phyloP scores from a whole-genome alignment of 176 grass and related monocot species.

The Zoysia japonica region DNA sequence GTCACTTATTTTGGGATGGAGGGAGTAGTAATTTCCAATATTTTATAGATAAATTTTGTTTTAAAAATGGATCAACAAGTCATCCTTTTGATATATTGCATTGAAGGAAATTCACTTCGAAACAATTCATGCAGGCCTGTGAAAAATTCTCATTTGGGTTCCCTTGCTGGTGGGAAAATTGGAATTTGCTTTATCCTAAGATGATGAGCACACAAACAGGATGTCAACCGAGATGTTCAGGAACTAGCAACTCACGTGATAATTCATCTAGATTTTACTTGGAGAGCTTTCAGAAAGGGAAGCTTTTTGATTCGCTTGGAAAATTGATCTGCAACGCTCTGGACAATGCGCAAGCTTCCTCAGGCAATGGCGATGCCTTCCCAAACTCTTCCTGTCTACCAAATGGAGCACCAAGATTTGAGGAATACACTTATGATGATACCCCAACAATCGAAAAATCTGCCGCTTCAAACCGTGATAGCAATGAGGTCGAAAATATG shows the following conservation, averaged over 20 bases:
- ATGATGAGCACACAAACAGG: background rate
- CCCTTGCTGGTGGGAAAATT: constrained; percentile 33
- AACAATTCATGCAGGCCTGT: constrained; percentile 35
- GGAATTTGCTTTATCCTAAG: constrained; percentile 15
- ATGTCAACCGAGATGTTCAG: background rate
- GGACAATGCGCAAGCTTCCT: background rate
- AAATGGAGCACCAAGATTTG: constrained; percentile 27
- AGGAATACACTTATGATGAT: constrained; percentile 31
- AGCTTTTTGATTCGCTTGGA: background rate
- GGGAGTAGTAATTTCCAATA: background rate
- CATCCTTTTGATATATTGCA: background rate
- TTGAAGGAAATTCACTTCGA: constrained; percentile 27
- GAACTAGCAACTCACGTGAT: background rate
- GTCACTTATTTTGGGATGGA: too few relatives aligned
- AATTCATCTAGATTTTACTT: constrained; percentile 16
- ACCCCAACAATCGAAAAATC: constrained; percentile 3
- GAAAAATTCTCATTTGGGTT: constrained; percentile 33
- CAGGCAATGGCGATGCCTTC: background rate
- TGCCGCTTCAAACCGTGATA: constrained; percentile 13
- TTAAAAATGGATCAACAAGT: background rate
- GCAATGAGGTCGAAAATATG: constrained; percentile 4
- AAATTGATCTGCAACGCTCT: background rate
- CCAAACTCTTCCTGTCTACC: constrained; percentile 1
- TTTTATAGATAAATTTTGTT: background rate
- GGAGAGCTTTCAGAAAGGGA: constrained; percentile 27